These are phyloP conservation scores for Lodderomyces metapsilosis DNA, from an alignment of 1,139 yeast genomes.

Conservation along the genomic window DNA sequence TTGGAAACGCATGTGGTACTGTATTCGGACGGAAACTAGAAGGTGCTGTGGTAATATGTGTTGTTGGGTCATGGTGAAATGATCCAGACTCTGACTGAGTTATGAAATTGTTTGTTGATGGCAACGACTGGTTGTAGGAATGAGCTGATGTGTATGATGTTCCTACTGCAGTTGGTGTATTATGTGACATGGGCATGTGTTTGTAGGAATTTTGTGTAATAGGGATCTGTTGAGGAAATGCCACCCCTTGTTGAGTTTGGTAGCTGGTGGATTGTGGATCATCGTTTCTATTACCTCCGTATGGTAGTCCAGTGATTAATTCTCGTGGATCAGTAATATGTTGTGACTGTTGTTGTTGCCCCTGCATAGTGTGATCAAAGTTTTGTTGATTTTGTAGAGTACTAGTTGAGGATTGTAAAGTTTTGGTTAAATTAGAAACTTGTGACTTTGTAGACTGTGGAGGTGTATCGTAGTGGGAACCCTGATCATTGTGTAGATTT, in stretches of 20 bases:
- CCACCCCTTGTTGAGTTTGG: background rate
- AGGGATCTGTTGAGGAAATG: slow-evolving; percentile 12
- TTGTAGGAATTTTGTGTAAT: slow-evolving; percentile 25
- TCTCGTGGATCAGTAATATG: slow-evolving; percentile 9
- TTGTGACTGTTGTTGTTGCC: slow-evolving; percentile 10
- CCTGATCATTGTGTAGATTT: slow-evolving; percentile 3
- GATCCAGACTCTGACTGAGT: slow-evolving; percentile 11
- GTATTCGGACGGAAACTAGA: slow-evolving; percentile 19
- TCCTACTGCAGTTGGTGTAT: slow-evolving; percentile 55
- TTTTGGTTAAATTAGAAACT: slow-evolving; percentile 41
- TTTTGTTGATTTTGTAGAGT: slow-evolving; percentile 1
- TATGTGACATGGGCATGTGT: slow-evolving; percentile 48
- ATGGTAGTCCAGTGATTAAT: slow-evolving; percentile 1
- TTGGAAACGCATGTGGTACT: slow-evolving; percentile 42
- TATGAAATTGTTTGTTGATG: slow-evolving; percentile 16
- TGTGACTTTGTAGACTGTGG: slow-evolving; percentile 14
- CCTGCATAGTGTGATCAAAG: background rate
- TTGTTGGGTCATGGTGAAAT: slow-evolving; percentile 1
- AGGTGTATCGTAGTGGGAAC: slow-evolving; percentile 1
- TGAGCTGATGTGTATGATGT: slow-evolving; percentile 46
- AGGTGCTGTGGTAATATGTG: too few species aligned
- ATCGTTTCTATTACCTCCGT: background rate
- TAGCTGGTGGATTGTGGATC: background rate
- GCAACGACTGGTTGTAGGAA: slow-evolving; percentile 34
- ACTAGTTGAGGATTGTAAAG: slow-evolving; percentile 24